A percentile compares a stretch with the other conserved stretches of the same genome.
phyloP scores from a whole-genome alignment of 2,329 filamentous ascomycete genomes.

The Pseudogymnoascus sp. region DNA sequence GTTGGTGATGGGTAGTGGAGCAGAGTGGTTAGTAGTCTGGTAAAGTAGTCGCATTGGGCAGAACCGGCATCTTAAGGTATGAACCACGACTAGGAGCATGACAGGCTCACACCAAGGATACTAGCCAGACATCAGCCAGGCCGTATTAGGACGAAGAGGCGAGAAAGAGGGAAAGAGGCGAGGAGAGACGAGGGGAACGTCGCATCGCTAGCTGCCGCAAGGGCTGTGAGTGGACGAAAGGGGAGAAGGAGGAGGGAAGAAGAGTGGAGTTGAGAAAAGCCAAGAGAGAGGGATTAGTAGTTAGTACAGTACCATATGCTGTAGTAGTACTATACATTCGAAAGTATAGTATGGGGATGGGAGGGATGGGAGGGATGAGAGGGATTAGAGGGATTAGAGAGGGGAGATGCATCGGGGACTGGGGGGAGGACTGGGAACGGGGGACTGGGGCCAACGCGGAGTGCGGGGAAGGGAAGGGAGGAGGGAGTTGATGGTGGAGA shows the following conservation, averaged over 20 bases:
- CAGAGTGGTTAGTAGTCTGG: slow-evolving; percentile 3
- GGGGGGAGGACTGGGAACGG: not conserved
- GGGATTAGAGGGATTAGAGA: not conserved
- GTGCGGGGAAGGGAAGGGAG: not conserved
- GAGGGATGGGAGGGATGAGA: slow-evolving; percentile 1
- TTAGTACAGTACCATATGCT: not conserved
- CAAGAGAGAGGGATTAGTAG: not conserved
- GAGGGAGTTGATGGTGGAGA: not conserved
- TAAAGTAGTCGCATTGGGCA: slow-evolving; percentile 9
- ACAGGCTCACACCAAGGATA: not conserved
- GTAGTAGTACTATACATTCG: not conserved
- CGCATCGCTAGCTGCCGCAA: not conserved
- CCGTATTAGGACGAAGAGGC: slow-evolving; percentile 3
- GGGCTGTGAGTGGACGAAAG: slow-evolving; percentile 2
- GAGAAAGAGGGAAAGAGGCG: slow-evolving; percentile 6
- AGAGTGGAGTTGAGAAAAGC: not conserved
- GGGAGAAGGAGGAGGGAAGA: slow-evolving; percentile 2
- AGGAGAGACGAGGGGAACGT: slow-evolving; percentile 1
- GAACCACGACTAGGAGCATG: slow-evolving; percentile 4
- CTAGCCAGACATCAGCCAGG: not conserved
- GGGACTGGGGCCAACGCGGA: not conserved
- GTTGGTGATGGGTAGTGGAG: slow-evolving; percentile 7
- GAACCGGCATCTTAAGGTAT: slow-evolving; percentile 8
- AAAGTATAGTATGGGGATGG: slow-evolving; percentile 1
- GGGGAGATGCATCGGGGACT: slow-evolving; percentile 6